phyloP scores from a whole-genome alignment of 2,329 filamentous ascomycete species.

The Aureobasidium pullulans region DNA sequence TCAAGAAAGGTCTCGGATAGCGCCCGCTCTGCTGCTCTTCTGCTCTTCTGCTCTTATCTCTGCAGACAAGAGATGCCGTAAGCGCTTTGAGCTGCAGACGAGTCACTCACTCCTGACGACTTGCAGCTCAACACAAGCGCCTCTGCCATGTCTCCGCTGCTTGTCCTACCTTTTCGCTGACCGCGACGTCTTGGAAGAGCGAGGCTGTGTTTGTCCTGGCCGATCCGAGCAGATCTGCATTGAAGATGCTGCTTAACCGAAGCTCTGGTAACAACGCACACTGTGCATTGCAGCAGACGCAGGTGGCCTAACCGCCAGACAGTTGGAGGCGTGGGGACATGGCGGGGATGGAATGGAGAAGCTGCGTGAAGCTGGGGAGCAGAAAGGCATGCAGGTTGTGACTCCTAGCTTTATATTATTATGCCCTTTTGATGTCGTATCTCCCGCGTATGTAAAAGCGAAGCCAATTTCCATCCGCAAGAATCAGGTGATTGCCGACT shows the following conservation, averaged over 20 bases:
- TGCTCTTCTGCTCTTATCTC: background rate
- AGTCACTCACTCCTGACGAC: background rate
- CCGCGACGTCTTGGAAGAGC: background rate
- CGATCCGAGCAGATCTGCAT: background rate
- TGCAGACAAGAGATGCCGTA: background rate
- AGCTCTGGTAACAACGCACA: constrained; percentile 8
- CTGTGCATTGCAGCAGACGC: background rate
- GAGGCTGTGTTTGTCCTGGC: background rate
- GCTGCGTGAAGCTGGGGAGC: background rate
- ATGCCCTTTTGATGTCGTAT: background rate
- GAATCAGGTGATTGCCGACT: constrained; percentile 18
- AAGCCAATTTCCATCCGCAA: background rate
- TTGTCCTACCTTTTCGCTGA: background rate
- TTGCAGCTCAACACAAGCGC: constrained; percentile 3
- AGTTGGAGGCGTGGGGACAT: background rate
- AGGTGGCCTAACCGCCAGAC: background rate
- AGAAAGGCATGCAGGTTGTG: background rate
- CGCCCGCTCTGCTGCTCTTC: background rate
- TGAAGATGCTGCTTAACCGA: constrained; percentile 4
- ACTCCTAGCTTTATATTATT: background rate
- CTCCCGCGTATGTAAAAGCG: background rate
- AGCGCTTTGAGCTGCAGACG: background rate
- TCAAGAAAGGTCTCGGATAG: background rate
- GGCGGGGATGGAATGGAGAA: background rate
- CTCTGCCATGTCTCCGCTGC: background rate